Evolutionary conservation across 768 basidiomycete species (phyloP), one percentile per base, ranked within the genome.

Genomic region (Lactarius sp.): DNA sequence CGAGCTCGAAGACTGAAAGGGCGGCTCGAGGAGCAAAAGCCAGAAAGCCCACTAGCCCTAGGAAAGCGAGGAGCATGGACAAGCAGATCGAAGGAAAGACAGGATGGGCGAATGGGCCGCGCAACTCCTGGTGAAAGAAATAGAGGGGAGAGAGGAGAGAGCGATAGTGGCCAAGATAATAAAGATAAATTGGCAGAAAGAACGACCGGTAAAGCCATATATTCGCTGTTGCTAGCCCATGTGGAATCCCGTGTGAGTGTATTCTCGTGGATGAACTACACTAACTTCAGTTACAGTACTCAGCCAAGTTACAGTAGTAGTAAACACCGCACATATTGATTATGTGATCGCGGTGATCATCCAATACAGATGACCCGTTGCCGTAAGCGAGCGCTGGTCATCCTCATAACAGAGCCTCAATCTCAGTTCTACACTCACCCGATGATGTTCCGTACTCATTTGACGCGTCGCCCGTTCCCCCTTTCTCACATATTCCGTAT

Each of bases 1-100:
- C 70, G 52, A 69, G 64, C 14, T 71, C 47, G 62, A 75, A 77
- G 41, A 59, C 18, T n/a, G 72, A 69, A 22, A 70, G 69, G 36
- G 67, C 73, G 52, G 69, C 64, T 59, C 60, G 69, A 55, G 73
- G 73, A 46, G 60, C 67, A 14, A 70, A 54, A 37, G 67, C 69
- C 27, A 74, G 65, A 31, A 70, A 50, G 44, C 49, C 54, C 41
- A 61, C 27, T 66, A 58, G 49, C 34, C 41, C 52, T 59, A 56
- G 46, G 33, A 55, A 37, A 33, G 65, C 53, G 60, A 50, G 5
- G 41, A 54, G 51, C 67, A 63, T 68, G 46, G 65, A 53, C 49
- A 41, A 27, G 58, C 56, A 33, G 16, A 13, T 39, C 8, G 44
- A 16, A 41, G 42, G 56, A 52, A n/a, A 37, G 22, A 14, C 36